A percentile compares a stretch with the other conserved stretches of the same genome.
These are phyloP conservation scores for Rhodomyrtus psidioides DNA, from an alignment of 441 rosid genomes.

Conservation along the genomic window DNA sequence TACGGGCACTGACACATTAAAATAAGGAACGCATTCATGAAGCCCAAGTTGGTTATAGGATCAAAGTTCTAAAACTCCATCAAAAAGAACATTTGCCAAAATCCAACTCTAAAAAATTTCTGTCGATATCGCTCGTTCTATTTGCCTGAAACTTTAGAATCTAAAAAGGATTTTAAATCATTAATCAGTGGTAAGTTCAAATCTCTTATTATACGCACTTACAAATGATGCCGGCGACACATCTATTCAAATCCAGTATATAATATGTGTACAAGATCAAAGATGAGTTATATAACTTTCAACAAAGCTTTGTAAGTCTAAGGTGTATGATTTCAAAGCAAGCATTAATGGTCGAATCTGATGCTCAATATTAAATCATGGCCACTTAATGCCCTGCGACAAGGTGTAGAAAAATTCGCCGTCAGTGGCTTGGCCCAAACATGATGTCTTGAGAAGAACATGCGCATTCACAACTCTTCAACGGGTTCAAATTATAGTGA, in stretches of 20 bases:
- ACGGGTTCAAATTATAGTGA: neutral
- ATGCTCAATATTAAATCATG: neutral
- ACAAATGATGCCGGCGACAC: no score
- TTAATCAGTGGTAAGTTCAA: neutral
- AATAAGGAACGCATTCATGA: no score
- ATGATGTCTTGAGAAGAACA: neutral
- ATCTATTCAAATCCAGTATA: neutral
- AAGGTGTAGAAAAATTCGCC: no score
- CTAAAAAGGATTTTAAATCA: no score
- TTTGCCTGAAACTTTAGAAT: neutral
- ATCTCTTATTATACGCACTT: no score
- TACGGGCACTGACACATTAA: no score
- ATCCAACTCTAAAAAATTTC: neutral
- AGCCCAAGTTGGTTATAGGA: no score
- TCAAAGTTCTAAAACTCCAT: neutral
- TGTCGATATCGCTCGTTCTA: neutral
- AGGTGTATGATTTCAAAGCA: no score
- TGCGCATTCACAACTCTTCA: neutral
- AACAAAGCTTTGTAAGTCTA: neutral
- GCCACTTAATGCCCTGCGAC: neutral
- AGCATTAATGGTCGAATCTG: neutral
- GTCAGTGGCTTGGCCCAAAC: neutral
- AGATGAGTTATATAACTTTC: neutral
- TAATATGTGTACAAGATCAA: neutral
- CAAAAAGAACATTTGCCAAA: no score